Conservation (phyloP, 176 grass and related monocot genomes). For the Cenchrus fungigraminus region DNA sequence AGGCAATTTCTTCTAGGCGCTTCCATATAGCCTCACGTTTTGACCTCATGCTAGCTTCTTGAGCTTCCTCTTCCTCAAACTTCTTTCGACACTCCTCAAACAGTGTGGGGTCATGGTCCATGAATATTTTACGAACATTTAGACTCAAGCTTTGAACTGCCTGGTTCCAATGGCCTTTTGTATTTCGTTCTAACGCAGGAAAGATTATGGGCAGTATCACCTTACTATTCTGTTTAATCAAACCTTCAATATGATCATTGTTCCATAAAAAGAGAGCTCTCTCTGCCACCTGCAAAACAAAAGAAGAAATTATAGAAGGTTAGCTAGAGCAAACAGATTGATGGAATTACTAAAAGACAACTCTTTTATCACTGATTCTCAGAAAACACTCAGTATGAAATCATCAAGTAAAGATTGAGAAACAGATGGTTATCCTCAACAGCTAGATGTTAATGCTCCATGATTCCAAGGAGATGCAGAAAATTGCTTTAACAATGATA, state of each 20-base stretch:
- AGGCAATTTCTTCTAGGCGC: slow-evolving; percentile 66
- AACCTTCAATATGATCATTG: slow-evolving; percentile 67
- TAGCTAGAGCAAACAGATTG: slow-evolving; percentile 12
- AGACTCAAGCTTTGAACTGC: slow-evolving; percentile 78
- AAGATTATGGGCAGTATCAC: slow-evolving; percentile 70
- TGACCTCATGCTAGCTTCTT: slow-evolving; percentile 41
- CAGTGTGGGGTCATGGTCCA: slow-evolving; percentile 59
- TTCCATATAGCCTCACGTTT: slow-evolving; percentile 71
- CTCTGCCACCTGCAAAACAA: slow-evolving; percentile 63
- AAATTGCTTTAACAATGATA: slow-evolving; percentile 18
- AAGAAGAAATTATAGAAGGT: slow-evolving; percentile 25
- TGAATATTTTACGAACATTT: slow-evolving; percentile 72
- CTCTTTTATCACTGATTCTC: slow-evolving; percentile 1
- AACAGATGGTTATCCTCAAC: background rate
- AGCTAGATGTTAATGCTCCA: background rate
- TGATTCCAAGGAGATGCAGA: background rate
- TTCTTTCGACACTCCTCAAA: slow-evolving; percentile 67
- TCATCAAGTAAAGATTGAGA: slow-evolving; percentile 9
- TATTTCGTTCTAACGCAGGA: slow-evolving; percentile 65
- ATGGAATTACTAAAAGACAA: background rate
- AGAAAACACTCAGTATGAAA: slow-evolving; percentile 7
- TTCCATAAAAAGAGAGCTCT: slow-evolving; percentile 74
- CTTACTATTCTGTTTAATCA: slow-evolving; percentile 77
- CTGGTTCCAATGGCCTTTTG: slow-evolving; percentile 67
- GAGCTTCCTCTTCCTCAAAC: slow-evolving; percentile 69